Evolutionary conservation across 1,139 yeast genomes (phyloP), one percentile per base, ranked within the genome.

Genomic region (Arxiozyma heterogenica): DNA sequence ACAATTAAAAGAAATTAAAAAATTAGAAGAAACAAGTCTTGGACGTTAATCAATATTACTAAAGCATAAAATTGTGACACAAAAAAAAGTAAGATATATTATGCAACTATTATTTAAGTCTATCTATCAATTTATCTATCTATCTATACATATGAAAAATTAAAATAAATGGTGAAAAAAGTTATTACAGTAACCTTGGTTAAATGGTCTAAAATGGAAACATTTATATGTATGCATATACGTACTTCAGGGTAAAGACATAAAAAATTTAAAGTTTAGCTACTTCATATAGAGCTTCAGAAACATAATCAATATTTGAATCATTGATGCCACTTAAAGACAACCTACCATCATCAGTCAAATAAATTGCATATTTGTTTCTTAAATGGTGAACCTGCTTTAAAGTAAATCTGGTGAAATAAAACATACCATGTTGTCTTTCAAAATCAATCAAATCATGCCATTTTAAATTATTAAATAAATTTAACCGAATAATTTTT

Each of bases 401-500:
- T 47, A 82, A 74, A 39, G 74, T 71, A 60, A 93, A 79, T 15
- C 97, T 96, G 46, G 97, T 91, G 76, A 79, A 93, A 55, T 91
- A 88, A 72, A 93, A 93, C 98, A 93, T 93, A 67, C 98, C 98
- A 71, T 94, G 86, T 73, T 93, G 98, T 39, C 59, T 60, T 21
- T 59, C 55, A 15, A 53, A 55, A 67, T 83, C 78, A 59, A 84
- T 76, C 69, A 93, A 79, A 69, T 88, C 96, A 57, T 84, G 86
- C 98, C 98, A 93, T 68, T 81, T 78, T 65, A 86, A 78, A 58
- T 82, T 75, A 55, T 78, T 77, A 52, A 67, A 64, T 55, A 81
- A 69, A n/a, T 67, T 70, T 27, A 61, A 56, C 71, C 98, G 81
- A 76, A 90, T 91, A 50, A 76, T 74, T 67, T 80, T 81, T 69